A percentile compares a stretch with the other conserved stretches of the same genome.
Conservation (phyloP, 495 filamentous ascomycete species). For the Talaromyces stipitatus region DNA sequence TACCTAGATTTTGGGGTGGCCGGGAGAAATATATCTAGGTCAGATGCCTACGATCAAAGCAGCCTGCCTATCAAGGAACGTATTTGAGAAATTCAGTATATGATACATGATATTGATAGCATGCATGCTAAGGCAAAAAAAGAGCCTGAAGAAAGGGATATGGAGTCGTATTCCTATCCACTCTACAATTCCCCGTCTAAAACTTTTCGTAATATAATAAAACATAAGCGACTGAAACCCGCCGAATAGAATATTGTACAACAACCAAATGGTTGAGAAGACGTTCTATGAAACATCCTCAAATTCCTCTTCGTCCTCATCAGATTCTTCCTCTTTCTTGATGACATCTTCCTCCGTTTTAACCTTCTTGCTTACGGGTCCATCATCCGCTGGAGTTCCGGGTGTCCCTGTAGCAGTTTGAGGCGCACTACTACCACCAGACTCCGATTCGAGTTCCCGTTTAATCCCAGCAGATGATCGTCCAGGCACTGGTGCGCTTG, state of each 20-base stretch:
- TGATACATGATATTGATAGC: neutral
- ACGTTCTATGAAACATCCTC: slow-evolving; percentile 32
- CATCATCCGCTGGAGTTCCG: slow-evolving; percentile 30
- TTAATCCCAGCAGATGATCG: slow-evolving; percentile 23
- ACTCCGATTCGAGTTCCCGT: slow-evolving; percentile 33
- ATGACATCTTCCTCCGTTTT: slow-evolving; percentile 28
- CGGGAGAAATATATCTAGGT: neutral
- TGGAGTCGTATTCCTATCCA: too few species aligned
- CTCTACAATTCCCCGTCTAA: too few species aligned
- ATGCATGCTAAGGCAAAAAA: neutral
- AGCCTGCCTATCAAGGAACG: neutral
- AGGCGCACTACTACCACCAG: slow-evolving; percentile 32
- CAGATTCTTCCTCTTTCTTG: slow-evolving; percentile 35
- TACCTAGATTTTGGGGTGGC: neutral
- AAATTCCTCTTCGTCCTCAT: slow-evolving; percentile 49
- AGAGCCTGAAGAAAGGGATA: too few species aligned
- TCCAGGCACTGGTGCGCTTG: slow-evolving; percentile 18
- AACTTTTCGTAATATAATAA: too few species aligned
- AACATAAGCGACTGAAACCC: too few species aligned
- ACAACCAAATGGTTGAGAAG: too few species aligned
- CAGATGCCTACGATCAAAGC: too few species aligned
- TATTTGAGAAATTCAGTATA: neutral
- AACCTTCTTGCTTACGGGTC: slow-evolving; percentile 34
- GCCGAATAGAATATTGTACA: too few species aligned
- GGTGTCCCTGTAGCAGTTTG: slow-evolving; percentile 38